Conservation (phyloP, 2,329 filamentous ascomycete genomes). For the Nothopassalora personata region DNA sequence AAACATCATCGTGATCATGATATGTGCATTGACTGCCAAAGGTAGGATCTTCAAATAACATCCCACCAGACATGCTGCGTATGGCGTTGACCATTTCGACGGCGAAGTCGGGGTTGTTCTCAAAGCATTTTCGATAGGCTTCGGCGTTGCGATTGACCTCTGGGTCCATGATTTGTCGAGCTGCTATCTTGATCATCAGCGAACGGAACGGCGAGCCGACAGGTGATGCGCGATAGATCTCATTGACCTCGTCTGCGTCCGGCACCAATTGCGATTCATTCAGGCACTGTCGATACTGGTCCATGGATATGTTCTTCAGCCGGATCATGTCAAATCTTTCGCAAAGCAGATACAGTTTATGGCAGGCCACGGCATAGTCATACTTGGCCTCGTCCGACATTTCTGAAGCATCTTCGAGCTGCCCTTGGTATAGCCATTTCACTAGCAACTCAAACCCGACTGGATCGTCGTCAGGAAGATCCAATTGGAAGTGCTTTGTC, state of each 20-base stretch:
- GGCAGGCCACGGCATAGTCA: conserved; percentile 50
- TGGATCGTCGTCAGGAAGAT: conserved; percentile 47
- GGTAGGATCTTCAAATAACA: conserved; percentile 51
- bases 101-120: conserved; percentile 47
- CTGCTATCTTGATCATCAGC: conserved; percentile 51
- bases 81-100: conserved; percentile 51
- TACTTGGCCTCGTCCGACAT: conserved; percentile 47
- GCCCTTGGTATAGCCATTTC: conserved; percentile 54
- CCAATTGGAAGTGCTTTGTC: conserved; percentile 37
- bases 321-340: conserved; percentile 47
- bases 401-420: conserved; percentile 45
- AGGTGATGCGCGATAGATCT: conserved; percentile 47
- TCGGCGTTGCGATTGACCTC: conserved; percentile 46
- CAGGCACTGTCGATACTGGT: conserved; percentile 49
- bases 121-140: conserved; percentile 48
- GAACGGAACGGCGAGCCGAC: conserved; percentile 44
- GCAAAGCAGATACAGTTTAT: conserved; percentile 50
- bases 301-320: conserved; percentile 51
- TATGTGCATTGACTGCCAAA: conserved; percentile 43
- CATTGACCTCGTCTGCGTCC: conserved; percentile 50
- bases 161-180: conserved; percentile 54
- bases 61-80: conserved; percentile 44
- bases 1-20: conserved; percentile 44
- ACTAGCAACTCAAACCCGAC: conserved; percentile 50
- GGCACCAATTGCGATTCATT: conserved; percentile 48